Base-by-base conservation (phyloP, 257 asterid genomes). In the Nicotiana knightiana region DNA sequence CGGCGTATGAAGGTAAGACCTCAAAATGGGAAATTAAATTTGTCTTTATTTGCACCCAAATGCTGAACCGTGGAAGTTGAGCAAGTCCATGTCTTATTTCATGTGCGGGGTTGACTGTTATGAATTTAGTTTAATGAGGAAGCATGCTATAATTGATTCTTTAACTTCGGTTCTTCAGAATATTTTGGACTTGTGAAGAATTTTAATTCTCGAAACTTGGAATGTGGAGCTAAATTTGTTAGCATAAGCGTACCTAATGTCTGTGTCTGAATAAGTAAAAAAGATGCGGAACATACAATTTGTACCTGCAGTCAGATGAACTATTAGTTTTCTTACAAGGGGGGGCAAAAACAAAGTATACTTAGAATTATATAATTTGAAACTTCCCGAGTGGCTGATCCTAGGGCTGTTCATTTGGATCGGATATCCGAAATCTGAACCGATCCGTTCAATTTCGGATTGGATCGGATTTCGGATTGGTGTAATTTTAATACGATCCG, bases 1-100 rank as follows among this genome's bases (percentile, higher is more conserved):
- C 94, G 97, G 5, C 93, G 97, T 17, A 94, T 93, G 98, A 94
- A 94, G 97, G 98, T 94, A 82, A 85, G 78, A 16, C 65, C 21
- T 33, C 7, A 33, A 78, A 32, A 11, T 32, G n/a, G 0, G 8
- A 37, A 11, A 4, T 76, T 64, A 18, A 33, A 16, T 33, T 62
- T 48, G 7, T 5, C 76, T 67, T 68, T 68, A 84, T 37, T 66
- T 37, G 54, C 76, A 9, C 76, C 76, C 26, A 67, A 35, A 67
- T 67, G 17, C 54, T 7, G 0, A 67, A 1, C 54, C 9, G 18
- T 18, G 76, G 76, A 67, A 59, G 9, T 67, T 35, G 30, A 35
- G 16, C 4, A 18, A 33, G 76, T 67, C 26, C 76, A 35, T 21
- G 53, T 37, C 9, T 67, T 33, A 7, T 7, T 67, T 67, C 53